Conservation (phyloP, 768 basidiomycete species). For the Lentinula detonsa region DNA sequence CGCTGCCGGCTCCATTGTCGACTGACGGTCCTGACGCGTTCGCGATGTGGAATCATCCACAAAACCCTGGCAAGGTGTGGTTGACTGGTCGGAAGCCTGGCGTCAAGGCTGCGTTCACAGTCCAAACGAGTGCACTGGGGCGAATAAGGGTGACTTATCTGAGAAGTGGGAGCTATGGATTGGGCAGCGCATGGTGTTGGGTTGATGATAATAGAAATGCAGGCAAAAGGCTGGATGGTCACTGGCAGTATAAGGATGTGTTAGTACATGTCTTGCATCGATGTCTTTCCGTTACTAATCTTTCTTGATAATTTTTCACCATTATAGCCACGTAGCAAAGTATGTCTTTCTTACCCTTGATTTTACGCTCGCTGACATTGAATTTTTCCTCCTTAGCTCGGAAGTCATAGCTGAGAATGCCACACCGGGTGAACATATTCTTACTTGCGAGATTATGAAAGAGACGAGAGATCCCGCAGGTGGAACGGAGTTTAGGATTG, state of each 20-base stretch:
- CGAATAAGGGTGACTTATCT: neutral
- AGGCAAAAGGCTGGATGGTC: neutral
- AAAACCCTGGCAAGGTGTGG: conserved; percentile 1
- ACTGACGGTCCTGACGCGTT: neutral
- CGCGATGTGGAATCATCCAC: neutral
- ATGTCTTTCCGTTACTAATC: neutral
- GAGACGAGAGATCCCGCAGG: conserved; percentile 1
- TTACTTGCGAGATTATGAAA: neutral
- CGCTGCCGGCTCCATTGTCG: neutral
- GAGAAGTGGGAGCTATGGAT: neutral
- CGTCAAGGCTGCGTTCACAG: neutral
- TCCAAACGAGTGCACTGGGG: neutral
- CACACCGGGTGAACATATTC: neutral
- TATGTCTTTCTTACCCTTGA: neutral
- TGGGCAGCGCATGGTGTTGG: neutral
- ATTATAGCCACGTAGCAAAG: neutral
- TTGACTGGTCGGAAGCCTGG: neutral
- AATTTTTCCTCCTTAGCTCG: neutral
- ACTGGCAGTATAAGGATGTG: neutral
- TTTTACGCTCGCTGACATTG: neutral
- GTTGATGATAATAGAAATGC: neutral
- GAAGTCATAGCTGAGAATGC: neutral
- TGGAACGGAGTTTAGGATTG: conserved; percentile 3
- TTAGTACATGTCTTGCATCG: neutral
- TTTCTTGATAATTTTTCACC: neutral